Percentiles rank a stretch among this genome's conserved stretches.
Evolutionary conservation across 2,329 filamentous ascomycete species (phyloP).

Genomic region (Colletotrichum euphorbiae): DNA sequence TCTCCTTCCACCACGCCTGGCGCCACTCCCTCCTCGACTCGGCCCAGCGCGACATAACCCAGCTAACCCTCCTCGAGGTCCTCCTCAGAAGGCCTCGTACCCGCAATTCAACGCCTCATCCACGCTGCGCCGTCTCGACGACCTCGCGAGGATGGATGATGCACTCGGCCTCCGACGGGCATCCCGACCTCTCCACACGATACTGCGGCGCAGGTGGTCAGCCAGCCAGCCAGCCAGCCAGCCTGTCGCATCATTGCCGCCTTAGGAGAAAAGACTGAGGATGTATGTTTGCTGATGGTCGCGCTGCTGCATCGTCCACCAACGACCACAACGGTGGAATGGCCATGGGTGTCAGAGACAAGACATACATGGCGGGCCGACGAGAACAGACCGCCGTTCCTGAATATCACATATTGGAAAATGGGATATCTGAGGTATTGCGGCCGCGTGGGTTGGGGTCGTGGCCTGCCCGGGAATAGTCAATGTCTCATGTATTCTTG

Average conservation of each 20-base stretch:
- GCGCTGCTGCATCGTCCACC: background rate
- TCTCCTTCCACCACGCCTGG: conserved; percentile 60
- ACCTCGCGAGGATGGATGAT: conserved; percentile 61
- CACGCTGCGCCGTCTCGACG: conserved; percentile 59
- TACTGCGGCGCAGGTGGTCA: conserved; percentile 41
- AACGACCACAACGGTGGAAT: background rate
- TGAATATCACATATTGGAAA: conserved; percentile 14
- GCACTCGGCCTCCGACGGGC: conserved; percentile 56
- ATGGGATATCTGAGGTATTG: conserved; percentile 3
- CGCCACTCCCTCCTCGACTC: conserved; percentile 59
- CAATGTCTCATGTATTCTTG: background rate
- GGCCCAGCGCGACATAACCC: conserved; percentile 54
- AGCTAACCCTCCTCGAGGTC: conserved; percentile 56
- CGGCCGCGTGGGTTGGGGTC: conserved; percentile 3
- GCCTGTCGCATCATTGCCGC: conserved; percentile 19
- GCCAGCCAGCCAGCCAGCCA: conserved; percentile 32
- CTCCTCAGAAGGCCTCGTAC: conserved; percentile 54
- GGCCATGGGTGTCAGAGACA: background rate
- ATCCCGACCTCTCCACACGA: conserved; percentile 60
- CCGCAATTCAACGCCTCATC: conserved; percentile 56
- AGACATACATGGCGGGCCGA: conserved; percentile 1
- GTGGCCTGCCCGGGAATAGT: background rate
- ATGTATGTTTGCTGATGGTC: conserved; percentile 8
- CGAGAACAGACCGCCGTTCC: conserved; percentile 13
- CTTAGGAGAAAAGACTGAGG: conserved; percentile 2